Evolutionary conservation across 208 protist species (phyloP), one percentile per base, ranked within the genome.

Genomic region (Leishmania turanica): DNA sequence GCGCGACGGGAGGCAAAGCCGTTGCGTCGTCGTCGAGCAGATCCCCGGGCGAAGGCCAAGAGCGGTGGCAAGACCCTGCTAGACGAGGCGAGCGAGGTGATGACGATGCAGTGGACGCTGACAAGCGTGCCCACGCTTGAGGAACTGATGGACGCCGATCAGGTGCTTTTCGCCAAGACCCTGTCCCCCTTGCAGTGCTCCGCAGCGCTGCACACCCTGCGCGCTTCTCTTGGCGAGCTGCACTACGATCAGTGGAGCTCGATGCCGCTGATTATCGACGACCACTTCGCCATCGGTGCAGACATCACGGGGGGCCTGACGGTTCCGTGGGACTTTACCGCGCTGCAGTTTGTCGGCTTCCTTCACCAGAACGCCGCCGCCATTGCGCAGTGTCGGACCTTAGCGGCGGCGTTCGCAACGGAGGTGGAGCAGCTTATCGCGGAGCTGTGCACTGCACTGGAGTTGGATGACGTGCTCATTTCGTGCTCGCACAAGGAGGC

Each of bases 131-230:
- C 96, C 21, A 94, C 90, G 3, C 76, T 98, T 7, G 94, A 97
- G 80, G 96, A 98, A 84, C 87, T 98, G 34, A 97, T 98, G 84
- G 96, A 98, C 60, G 93, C 92, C 5, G 96, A 98, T 78, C 93
- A 96, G 75, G 81, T 98, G 56, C 87, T 97, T 49, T 97, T 98
- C 83, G 74, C 90, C 42, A 88, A 88, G 31, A 86, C 86, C 34
- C 83, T 98, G 13, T 96, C 92, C 17, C 96, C 96, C n/a, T 77
- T 96, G 65, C 93, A 98, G 85, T 95, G 91, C 60, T 88, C 94
- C n/a, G 88, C 93, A 1, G 96, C 96, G 8, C 79, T 98, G 68
- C 87, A 96, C 76, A 98, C 94, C n/a, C 88, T 98, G 37, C 91
- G 91, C 34, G 78, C 78, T 69, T 84, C 91, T 74, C 89, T 98